A percentile compares a stretch with the other conserved stretches of the same genome.
Conservation (phyloP, 2,329 filamentous ascomycete species). For the Aureobasidium sp. region DNA sequence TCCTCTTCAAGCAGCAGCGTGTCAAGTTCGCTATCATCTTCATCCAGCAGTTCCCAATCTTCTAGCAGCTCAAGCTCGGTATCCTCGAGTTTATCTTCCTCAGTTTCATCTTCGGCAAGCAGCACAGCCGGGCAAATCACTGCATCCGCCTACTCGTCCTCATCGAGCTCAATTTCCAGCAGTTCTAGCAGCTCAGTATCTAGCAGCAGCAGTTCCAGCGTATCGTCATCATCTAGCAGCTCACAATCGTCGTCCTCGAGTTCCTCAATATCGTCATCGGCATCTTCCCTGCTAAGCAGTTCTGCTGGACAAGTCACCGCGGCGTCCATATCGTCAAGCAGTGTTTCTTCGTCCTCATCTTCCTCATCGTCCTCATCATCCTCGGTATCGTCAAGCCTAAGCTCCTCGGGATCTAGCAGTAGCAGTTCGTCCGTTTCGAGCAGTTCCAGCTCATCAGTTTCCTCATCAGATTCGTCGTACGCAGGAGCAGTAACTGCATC, state of each 20-base stretch:
- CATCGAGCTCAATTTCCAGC: too few relatives aligned
- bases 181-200: background rate
- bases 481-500: background rate
- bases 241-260: too few relatives aligned
- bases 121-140: background rate
- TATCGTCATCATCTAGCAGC: background rate
- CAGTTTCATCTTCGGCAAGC: background rate
- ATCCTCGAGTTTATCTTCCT: background rate
- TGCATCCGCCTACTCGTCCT: background rate
- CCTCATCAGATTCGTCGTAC: background rate
- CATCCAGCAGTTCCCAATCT: background rate
- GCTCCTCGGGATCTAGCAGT: too few relatives aligned
- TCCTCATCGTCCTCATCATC: too few relatives aligned
- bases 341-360: too few relatives aligned
- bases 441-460: background rate
- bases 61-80: background rate
- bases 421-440: too few relatives aligned
- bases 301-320: background rate
- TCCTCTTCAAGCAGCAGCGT: background rate
- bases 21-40: background rate
- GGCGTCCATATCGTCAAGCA: background rate
- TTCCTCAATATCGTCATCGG: background rate
- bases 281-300: background rate
- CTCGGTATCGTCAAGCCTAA: background rate
- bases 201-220: background rate